Conservation (phyloP, 2,329 filamentous ascomycete genomes). For the Anthostomella pinea region DNA sequence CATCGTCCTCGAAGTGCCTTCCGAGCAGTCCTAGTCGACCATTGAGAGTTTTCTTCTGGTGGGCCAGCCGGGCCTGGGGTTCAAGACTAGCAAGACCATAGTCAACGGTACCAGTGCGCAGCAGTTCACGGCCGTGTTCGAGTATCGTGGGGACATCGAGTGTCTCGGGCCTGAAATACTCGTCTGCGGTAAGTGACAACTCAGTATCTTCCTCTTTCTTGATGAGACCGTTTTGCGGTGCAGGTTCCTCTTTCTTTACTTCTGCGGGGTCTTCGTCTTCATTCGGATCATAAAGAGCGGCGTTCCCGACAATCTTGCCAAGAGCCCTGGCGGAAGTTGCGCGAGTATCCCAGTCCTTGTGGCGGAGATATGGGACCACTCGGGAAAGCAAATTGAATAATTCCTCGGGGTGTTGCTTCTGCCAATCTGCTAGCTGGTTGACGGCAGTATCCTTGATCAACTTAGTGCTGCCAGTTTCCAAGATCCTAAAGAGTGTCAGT, state of each 20-base stretch:
- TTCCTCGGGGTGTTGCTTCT: constrained; percentile 97
- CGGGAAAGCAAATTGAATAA: constrained; percentile 91
- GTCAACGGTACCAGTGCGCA: constrained; percentile 84
- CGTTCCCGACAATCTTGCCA: constrained; percentile 89
- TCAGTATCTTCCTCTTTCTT: constrained; percentile 64
- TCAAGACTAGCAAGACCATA: constrained; percentile 80
- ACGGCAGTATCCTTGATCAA: constrained; percentile 96
- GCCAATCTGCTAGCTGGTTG: constrained; percentile 93
- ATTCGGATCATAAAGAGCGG: constrained; percentile 85
- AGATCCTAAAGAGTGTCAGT: constrained; percentile 67
- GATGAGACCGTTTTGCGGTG: constrained; percentile 41
- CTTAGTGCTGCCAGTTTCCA: constrained; percentile 95
- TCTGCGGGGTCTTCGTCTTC: constrained; percentile 57
- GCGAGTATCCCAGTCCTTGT: constrained; percentile 96
- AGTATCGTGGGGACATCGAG: constrained; percentile 79
- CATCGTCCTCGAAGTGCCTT: constrained; percentile 80
- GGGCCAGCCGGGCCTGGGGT: constrained; percentile 73
- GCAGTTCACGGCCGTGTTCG: constrained; percentile 76
- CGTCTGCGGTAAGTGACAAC: constrained; percentile 46
- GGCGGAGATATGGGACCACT: constrained; percentile 91
- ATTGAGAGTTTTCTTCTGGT: constrained; percentile 85
- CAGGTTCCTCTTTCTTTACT: constrained; percentile 43
- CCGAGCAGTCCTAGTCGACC: constrained; percentile 82
- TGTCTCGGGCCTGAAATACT: constrained; percentile 67
- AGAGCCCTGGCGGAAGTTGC: constrained; percentile 91